Percentiles rank a stretch among this genome's conserved stretches.
These are phyloP conservation scores for Parietichytrium sp. DNA, from an alignment of 108 stramenopile genomes.

Conservation along the genomic window DNA sequence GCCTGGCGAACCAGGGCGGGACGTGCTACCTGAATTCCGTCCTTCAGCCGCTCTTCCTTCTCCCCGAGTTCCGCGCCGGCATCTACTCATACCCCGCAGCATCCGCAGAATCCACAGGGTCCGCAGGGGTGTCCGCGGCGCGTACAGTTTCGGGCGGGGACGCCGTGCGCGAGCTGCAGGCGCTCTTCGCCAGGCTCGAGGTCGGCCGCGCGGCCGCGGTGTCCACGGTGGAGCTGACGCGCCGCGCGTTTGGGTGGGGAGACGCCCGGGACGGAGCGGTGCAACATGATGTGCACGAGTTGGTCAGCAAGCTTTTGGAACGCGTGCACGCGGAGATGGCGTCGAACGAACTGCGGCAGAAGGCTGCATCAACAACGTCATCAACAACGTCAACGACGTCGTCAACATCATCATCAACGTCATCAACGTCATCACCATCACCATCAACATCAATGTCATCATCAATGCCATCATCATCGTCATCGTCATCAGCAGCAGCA, in stretches of 20 bases:
- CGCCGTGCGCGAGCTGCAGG: conserved; percentile 35
- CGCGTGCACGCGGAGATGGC: conserved; percentile 3
- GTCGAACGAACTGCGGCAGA: too few species aligned
- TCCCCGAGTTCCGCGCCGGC: not conserved
- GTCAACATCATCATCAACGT: too few species aligned
- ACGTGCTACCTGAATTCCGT: conserved; percentile 45
- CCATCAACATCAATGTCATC: not conserved
- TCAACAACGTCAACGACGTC: too few species aligned
- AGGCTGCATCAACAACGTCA: too few species aligned
- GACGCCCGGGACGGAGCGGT: not conserved
- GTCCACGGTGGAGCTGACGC: not conserved
- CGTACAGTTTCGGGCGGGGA: too few species aligned
- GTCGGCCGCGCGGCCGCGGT: not conserved
- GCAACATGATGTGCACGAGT: conserved; percentile 30
- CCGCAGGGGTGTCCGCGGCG: too few species aligned
- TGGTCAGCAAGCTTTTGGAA: conserved; percentile 20
- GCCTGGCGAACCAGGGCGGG: conserved; percentile 38
- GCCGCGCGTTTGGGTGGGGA: conserved; percentile 29
- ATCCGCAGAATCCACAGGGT: too few species aligned
- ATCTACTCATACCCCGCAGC: not conserved
- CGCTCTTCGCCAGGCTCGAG: not conserved
- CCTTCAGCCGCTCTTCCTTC: conserved; percentile 15
- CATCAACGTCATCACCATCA: too few species aligned
- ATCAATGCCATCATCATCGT: not conserved
- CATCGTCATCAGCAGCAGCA: not conserved